phyloP scores from a whole-genome alignment of 2,329 filamentous ascomycete species.

The Colletotrichum sp. region DNA sequence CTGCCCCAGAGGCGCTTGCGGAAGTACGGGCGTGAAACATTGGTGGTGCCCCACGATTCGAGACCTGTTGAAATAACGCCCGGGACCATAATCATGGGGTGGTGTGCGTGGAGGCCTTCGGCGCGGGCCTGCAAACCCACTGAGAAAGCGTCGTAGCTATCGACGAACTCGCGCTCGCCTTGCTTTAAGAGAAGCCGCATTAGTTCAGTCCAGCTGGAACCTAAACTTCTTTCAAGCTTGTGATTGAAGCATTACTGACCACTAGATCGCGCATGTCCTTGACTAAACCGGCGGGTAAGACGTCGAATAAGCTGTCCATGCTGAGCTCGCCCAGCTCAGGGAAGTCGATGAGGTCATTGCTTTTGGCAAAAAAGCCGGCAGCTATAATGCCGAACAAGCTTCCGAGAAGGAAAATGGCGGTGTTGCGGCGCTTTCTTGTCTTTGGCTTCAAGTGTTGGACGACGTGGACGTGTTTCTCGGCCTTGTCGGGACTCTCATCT shows the following conservation, averaged over 20 bases:
- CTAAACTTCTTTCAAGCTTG: neutral
- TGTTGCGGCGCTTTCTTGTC: slow-evolving; percentile 74
- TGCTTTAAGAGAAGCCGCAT: slow-evolving; percentile 55
- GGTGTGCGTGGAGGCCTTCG: slow-evolving; percentile 81
- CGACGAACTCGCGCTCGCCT: slow-evolving; percentile 80
- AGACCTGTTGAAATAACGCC: slow-evolving; percentile 97
- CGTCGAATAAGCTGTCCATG: slow-evolving; percentile 86
- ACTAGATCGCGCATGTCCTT: slow-evolving; percentile 86
- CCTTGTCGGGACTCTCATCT: slow-evolving; percentile 38
- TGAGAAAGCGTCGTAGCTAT: slow-evolving; percentile 92
- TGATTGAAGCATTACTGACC: slow-evolving; percentile 52
- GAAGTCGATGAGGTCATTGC: slow-evolving; percentile 87
- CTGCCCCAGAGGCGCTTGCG: slow-evolving; percentile 94
- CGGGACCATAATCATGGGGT: slow-evolving; percentile 96
- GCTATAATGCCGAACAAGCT: slow-evolving; percentile 89
- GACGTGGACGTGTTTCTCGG: slow-evolving; percentile 44
- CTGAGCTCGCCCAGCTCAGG: slow-evolving; percentile 74
- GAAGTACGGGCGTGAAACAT: slow-evolving; percentile 87
- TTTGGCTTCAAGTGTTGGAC: slow-evolving; percentile 45
- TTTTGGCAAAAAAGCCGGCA: slow-evolving; percentile 88
- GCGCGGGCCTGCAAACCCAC: slow-evolving; percentile 83
- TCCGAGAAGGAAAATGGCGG: slow-evolving; percentile 85
- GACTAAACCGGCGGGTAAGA: slow-evolving; percentile 83
- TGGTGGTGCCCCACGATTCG: slow-evolving; percentile 94
- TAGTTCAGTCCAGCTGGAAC: slow-evolving; percentile 10